These are phyloP conservation scores for Yarrowia porcina DNA, from an alignment of 805 yeast species.

Conservation along the genomic window DNA sequence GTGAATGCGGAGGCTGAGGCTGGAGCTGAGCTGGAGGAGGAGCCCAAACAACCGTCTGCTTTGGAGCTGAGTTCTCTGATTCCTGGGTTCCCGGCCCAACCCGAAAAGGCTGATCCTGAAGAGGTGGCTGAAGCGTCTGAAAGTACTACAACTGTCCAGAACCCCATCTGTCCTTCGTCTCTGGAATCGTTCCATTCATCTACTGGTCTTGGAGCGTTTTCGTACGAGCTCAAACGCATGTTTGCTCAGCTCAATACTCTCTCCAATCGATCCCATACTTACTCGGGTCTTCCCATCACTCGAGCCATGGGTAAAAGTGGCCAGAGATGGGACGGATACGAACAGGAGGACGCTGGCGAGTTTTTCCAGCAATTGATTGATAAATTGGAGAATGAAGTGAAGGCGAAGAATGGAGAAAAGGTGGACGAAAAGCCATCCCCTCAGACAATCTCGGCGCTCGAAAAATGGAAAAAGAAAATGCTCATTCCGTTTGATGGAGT, in stretches of 20 bases:
- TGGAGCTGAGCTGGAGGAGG: not conserved
- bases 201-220: slow-evolving; percentile 9
- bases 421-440: not conserved
- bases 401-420: slow-evolving; percentile 8
- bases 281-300: slow-evolving; percentile 24
- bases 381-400: slow-evolving; percentile 37
- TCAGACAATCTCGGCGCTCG: not conserved
- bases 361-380: slow-evolving; percentile 63
- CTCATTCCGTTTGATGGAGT: slow-evolving; percentile 92
- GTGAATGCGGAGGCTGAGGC: not conserved
- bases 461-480: slow-evolving; percentile 40
- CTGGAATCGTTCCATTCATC: not conserved
- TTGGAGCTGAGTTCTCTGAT: slow-evolving; percentile 12
- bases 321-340: slow-evolving; percentile 75
- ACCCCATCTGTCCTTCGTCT: slow-evolving; percentile 3
- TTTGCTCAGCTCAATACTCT: slow-evolving; percentile 22
- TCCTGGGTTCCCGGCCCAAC: slow-evolving; percentile 19
- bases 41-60: not conserved
- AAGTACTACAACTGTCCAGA: not conserved
- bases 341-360: slow-evolving; percentile 96
- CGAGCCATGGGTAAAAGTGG: slow-evolving; percentile 38
- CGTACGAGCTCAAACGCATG: slow-evolving; percentile 25
- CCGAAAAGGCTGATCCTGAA: slow-evolving; percentile 14
- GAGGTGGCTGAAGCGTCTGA: not conserved
- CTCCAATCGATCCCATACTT: not conserved